Evolutionary conservation across 139 green algal genomes (phyloP), one percentile per base, ranked within the genome.

Genomic region (Nannochloris sp.): DNA sequence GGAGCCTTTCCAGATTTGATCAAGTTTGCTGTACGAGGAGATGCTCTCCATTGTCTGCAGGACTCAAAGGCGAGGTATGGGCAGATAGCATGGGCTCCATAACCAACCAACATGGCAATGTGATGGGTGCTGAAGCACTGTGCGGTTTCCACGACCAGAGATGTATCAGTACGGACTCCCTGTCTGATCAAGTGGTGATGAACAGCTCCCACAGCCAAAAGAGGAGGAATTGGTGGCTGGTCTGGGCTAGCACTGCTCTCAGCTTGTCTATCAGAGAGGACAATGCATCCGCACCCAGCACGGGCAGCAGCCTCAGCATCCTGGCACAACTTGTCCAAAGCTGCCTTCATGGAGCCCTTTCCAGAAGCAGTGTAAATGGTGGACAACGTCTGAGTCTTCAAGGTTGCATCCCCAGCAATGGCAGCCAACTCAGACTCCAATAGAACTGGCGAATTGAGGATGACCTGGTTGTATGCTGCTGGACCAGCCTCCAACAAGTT

Each of bases 141-240:
- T 12, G 87, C 85, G 0, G 93, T 98, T 61, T 99, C 93, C 2
- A 85, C 86, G 9, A 96, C 91, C 56, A 99, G 92, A 51, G 88
- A 96, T 11, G 93, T 95, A 67, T 95, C 84, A 11, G 80, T 86
- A 70, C 88, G 74, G 62, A 94, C 63, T 20, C 81, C 79, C 17
- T 63, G 62, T 6, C 46, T 55, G 80, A 99, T 99, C 45, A 99
- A 87, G 83, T 97, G 88, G 79, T 99, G 93, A 79, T 99, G 93
- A 58, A 98, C 89, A 1, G 93, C 89, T 16, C 93, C 93, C 6
- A 89, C 82, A 0, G 88, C 92, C 60, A 98, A 77, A 65, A 99
- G 82, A 25, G 84, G 76, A 23, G 93, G 91, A 72, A 99, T 96
- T 49, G 88, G 83, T n/a, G 83, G 78, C 6, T 36, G 20, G 12